phyloP scores from a whole-genome alignment of 257 asterid species.

The Ilex asprella region DNA sequence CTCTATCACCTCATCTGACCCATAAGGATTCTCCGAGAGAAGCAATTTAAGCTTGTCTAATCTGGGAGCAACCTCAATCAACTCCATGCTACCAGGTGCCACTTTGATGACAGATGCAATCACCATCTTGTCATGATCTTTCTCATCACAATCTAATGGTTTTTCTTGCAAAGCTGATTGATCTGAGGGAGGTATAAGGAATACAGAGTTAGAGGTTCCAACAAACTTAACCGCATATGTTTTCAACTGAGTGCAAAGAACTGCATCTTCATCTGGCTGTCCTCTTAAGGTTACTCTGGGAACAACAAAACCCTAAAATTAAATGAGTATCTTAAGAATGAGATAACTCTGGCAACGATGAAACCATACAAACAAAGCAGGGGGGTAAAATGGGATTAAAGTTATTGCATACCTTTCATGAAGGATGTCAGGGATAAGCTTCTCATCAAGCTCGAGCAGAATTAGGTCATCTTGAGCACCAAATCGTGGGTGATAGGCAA shows the following conservation, averaged over 20 bases:
- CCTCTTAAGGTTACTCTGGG: slow-evolving; percentile 85
- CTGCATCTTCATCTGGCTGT: slow-evolving; percentile 87
- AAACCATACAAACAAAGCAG: background rate
- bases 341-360: background rate
- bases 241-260: slow-evolving; percentile 76
- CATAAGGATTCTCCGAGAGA: slow-evolving; percentile 69
- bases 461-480: slow-evolving; percentile 68
- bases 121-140: slow-evolving; percentile 25
- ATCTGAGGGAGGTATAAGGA: slow-evolving; percentile 70
- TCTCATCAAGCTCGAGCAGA: slow-evolving; percentile 89
- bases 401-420: slow-evolving; percentile 50
- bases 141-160: slow-evolving; percentile 19
- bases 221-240: slow-evolving; percentile 87
- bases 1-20: slow-evolving; percentile 45
- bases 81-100: slow-evolving; percentile 79
- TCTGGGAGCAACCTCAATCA: slow-evolving; percentile 83
- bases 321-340: background rate
- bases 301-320: slow-evolving; percentile 5
- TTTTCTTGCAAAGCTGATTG: slow-evolving; percentile 15
- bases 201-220: slow-evolving; percentile 84
- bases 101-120: slow-evolving; percentile 67
- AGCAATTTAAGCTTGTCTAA: slow-evolving; percentile 71
- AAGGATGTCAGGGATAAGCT: slow-evolving; percentile 65
- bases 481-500: slow-evolving; percentile 61
- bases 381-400: slow-evolving; percentile 2